phyloP scores from a whole-genome alignment of 164 flowering plant species.

The Buxus sempervirens region DNA sequence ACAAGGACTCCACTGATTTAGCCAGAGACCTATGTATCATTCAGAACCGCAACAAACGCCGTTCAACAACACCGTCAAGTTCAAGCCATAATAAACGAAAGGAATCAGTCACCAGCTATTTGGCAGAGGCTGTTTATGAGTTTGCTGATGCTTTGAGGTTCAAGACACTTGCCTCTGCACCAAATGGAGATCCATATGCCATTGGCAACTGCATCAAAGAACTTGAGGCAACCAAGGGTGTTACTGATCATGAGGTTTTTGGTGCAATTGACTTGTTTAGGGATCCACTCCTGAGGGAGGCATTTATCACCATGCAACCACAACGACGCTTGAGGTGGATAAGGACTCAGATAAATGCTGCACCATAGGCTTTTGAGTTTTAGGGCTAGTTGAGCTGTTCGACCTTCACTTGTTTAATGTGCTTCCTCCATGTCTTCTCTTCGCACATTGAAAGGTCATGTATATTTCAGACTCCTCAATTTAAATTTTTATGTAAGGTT shows the following conservation, averaged over 20 bases:
- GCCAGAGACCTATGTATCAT: background rate
- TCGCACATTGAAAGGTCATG: too few relatives aligned
- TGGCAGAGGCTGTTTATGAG: background rate
- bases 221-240: background rate
- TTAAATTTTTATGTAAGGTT: too few relatives aligned
- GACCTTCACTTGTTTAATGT: background rate
- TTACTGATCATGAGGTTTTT: background rate
- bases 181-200: background rate
- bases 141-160: slow-evolving; percentile 1
- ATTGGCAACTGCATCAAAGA: background rate
- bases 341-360: background rate
- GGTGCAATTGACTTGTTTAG: slow-evolving; percentile 1
- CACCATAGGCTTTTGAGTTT: background rate
- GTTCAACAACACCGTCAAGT: background rate
- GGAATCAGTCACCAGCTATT: background rate
- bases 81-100: background rate
- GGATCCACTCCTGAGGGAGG: slow-evolving; percentile 1
- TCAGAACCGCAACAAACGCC: background rate
- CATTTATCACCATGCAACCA: slow-evolving; percentile 3
- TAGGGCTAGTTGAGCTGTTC: background rate
- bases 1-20: background rate
- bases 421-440: background rate
- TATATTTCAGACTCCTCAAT: too few relatives aligned
- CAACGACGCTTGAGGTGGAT: slow-evolving; percentile 1
- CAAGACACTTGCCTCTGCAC: background rate